Evolutionary conservation across 352 stramenopile genomes (phyloP).

Genomic region (Phytophthora boehmeriae): DNA sequence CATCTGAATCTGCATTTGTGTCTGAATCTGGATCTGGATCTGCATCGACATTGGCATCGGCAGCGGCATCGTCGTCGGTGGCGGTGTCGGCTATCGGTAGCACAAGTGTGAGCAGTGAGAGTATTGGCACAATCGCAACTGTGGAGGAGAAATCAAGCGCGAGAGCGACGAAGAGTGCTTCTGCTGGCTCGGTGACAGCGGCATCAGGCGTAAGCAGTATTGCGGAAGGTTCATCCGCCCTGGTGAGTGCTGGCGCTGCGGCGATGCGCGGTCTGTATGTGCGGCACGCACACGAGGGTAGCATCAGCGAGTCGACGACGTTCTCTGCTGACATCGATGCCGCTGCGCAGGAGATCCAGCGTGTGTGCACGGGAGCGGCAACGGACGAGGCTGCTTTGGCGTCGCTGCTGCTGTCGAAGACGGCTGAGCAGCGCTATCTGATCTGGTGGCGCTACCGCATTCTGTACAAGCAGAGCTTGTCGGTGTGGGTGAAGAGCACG

Average conservation of each 20-base stretch:
- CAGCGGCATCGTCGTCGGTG: too few relatives aligned
- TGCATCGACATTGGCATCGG: slow-evolving; percentile 6
- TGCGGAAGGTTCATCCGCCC: slow-evolving; percentile 1
- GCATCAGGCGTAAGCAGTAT: neutral
- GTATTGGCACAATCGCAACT: neutral
- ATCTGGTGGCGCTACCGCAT: slow-evolving; percentile 15
- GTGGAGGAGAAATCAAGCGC: slow-evolving; percentile 10
- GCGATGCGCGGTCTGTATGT: slow-evolving; percentile 6
- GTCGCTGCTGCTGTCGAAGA: slow-evolving; percentile 16
- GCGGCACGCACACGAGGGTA: slow-evolving; percentile 6
- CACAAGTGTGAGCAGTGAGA: slow-evolving; percentile 1
- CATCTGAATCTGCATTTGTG: slow-evolving; percentile 15
- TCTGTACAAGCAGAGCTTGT: slow-evolving; percentile 10
- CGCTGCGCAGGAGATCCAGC: slow-evolving; percentile 46
- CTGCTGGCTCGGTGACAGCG: slow-evolving; percentile 7
- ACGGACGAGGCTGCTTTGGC: slow-evolving; percentile 16
- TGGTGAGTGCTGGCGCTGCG: neutral
- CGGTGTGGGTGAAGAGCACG: neutral
- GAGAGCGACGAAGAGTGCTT: neutral
- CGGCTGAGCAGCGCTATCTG: slow-evolving; percentile 19
- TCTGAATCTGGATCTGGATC: slow-evolving; percentile 13
- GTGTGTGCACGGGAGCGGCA: slow-evolving; percentile 5
- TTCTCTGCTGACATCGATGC: slow-evolving; percentile 35
- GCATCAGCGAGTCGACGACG: slow-evolving; percentile 11
- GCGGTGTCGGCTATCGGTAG: too few relatives aligned